Conservation (phyloP, 1,139 yeast genomes). For the Tardiomyces blankii region DNA sequence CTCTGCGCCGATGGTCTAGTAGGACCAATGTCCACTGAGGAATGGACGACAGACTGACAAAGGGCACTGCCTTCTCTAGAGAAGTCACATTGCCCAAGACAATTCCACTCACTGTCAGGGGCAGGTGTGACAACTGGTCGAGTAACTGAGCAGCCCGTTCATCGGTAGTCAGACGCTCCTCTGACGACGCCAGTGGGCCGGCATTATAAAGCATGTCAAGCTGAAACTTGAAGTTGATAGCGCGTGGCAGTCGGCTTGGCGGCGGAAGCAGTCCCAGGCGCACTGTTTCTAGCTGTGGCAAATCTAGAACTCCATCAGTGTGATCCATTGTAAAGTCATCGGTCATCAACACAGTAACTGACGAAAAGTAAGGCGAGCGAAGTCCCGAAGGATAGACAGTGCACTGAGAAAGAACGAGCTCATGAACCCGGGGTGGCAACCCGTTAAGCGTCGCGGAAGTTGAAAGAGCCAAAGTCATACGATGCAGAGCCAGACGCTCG, state of each 20-base stretch:
- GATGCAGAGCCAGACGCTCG: not conserved
- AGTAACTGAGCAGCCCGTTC: not conserved
- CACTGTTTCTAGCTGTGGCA: not conserved
- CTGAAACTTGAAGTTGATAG: not conserved
- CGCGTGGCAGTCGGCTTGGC: not conserved
- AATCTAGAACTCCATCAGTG: not conserved
- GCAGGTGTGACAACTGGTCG: not conserved
- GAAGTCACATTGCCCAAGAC: not conserved
- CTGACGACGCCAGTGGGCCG: not conserved
- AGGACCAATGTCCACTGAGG: not conserved
- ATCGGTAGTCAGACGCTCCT: not conserved
- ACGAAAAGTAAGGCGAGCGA: not conserved
- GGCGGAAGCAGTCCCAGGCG: not conserved
- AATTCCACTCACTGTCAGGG: not conserved
- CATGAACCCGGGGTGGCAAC: not conserved
- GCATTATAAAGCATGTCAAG: not conserved
- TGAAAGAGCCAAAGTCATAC: not conserved
- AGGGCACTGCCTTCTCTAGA: not conserved
- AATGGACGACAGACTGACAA: not conserved
- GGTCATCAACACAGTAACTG: not conserved
- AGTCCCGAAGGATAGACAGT: not conserved
- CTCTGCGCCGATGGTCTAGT: not conserved
- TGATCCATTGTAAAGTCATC: not conserved
- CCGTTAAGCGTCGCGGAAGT: not conserved
- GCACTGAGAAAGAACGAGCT: not conserved